phyloP scores from a whole-genome alignment of 1,284 basidiomycete genomes.

The Kwoniella shivajii region DNA sequence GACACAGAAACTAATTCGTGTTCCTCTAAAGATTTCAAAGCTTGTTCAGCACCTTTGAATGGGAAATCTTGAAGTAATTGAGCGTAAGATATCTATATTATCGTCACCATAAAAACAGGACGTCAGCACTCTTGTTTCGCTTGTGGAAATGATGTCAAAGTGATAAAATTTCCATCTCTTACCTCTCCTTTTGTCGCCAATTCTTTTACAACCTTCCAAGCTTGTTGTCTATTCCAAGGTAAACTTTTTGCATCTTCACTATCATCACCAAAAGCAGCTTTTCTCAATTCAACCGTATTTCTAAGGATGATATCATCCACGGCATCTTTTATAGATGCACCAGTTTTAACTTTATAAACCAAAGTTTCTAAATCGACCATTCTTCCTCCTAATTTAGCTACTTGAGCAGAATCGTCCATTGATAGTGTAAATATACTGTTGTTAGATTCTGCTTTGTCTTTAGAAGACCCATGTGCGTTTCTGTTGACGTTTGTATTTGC shows the following conservation, averaged over 20 bases:
- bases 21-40: slow-evolving; percentile 83
- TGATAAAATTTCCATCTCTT: slow-evolving; percentile 11
- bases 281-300: slow-evolving; percentile 79
- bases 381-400: slow-evolving; percentile 80
- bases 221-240: slow-evolving; percentile 84
- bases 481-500: background rate
- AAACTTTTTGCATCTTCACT: slow-evolving; percentile 78
- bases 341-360: slow-evolving; percentile 79
- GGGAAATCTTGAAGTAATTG: slow-evolving; percentile 79
- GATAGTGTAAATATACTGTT: slow-evolving; percentile 27
- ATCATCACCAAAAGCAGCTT: slow-evolving; percentile 92
- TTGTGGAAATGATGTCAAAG: background rate
- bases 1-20: slow-evolving; percentile 82
- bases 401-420: slow-evolving; percentile 60
- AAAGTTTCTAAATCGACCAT: slow-evolving; percentile 65
- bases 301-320: slow-evolving; percentile 84
- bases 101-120: background rate
- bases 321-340: slow-evolving; percentile 72
- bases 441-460: slow-evolving; percentile 1
- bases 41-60: slow-evolving; percentile 86
- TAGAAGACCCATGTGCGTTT: too few species aligned
- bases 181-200: slow-evolving; percentile 74
- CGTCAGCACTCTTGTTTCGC: too few species aligned
- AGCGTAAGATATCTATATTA: slow-evolving; percentile 71
- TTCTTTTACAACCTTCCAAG: slow-evolving; percentile 78